Evolutionary conservation across 768 basidiomycete species (phyloP), one percentile per base, ranked within the genome.

Genomic region (Auricularia heimuer): DNA sequence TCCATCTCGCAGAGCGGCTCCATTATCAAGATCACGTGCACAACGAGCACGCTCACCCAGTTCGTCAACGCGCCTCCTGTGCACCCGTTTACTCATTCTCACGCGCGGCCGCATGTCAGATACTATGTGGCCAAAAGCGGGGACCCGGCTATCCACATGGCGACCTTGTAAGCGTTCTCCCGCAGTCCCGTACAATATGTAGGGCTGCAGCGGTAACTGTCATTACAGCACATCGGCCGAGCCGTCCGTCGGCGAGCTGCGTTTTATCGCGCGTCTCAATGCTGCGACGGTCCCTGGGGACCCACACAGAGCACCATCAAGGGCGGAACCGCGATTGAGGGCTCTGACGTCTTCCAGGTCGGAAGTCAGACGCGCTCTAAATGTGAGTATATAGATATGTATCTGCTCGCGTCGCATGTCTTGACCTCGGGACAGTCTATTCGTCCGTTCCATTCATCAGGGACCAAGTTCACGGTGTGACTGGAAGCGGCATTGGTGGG

Each of bases 391-490:
- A 29, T 29, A 29, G 29, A 29, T 29, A 29, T 29, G 29, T 29
- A 29, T 29, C 29, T 29, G 2, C 29, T 29, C 29, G 29, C 29
- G 29, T 29, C 29, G 29, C 29, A 29, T 29, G 29, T 29, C 29
- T 29, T 29, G 29, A 29, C 29, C 29, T 29, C 29, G 29, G 29
- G 29, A 29, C 36, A 35, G 33, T 54, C 56, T 68, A 66, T 61
- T 67, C 68, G 6, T 65, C 63, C 45, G 72, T 79, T 64, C 80
- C 76, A 33, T 81, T 82, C 73, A 83, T 82, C 62, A 69, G 76
- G n/a, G 81, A 83, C 68, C 79, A 80, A 69, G 78, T 82, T 12
- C 80, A 82, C 65, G 80, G 80, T 33, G 79, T 81, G 18, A 79
- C 79, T 63, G 80, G 79, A 16, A 75, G 75, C 62, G 78, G 77